A percentile compares a stretch with the other conserved stretches of the same genome.
Conservation (phyloP, 352 stramenopile genomes). For the Globisporangium apiculatum region DNA sequence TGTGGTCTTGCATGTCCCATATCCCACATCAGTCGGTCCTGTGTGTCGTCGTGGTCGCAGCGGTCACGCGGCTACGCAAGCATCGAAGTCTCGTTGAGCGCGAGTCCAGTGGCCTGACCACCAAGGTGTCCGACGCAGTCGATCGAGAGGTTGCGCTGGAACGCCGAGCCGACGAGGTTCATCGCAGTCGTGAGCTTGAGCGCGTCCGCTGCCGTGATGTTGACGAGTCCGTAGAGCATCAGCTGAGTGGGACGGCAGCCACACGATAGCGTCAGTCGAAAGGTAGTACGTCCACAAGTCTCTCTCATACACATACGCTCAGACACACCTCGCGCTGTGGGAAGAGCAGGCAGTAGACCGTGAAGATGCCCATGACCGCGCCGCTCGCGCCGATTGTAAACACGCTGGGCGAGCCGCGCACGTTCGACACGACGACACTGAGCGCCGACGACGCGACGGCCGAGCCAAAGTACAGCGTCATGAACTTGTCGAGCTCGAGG, state of each 20-base stretch:
- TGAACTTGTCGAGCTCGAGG: conserved; percentile 54
- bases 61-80: conserved; percentile 11
- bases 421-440: conserved; percentile 56
- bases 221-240: conserved; percentile 51
- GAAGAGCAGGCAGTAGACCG: conserved; percentile 67
- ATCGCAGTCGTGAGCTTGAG: conserved; percentile 56
- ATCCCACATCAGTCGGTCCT: neutral
- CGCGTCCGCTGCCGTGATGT: conserved; percentile 55
- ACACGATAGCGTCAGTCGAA: neutral
- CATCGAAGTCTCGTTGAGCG: conserved; percentile 35
- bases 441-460: conserved; percentile 60
- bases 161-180: conserved; percentile 50
- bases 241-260: conserved; percentile 24
- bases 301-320: too few relatives aligned
- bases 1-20: neutral
- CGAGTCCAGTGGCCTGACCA: conserved; percentile 45
- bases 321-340: conserved; percentile 47
- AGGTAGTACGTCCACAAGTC: neutral
- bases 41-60: neutral
- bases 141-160: conserved; percentile 50
- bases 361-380: conserved; percentile 75
- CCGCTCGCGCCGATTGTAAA: conserved; percentile 80
- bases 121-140: conserved; percentile 78
- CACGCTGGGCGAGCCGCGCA: conserved; percentile 49
- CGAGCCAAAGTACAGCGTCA: conserved; percentile 65